Evolutionary conservation across 306 rosid genomes (phyloP).

Genomic region (Datisca glomerata): DNA sequence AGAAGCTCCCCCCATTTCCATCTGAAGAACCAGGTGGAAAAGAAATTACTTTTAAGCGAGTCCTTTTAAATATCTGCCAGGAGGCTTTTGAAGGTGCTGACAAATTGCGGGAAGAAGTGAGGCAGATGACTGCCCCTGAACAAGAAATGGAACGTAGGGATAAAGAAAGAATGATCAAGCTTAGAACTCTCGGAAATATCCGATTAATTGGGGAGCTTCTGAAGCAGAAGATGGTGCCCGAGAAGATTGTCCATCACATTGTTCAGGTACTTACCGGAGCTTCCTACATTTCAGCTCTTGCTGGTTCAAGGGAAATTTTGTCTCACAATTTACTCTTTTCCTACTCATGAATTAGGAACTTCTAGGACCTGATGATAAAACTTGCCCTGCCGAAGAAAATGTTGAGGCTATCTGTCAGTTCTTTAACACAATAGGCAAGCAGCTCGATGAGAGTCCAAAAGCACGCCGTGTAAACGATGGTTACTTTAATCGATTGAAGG

Average conservation of each 20-base stretch:
- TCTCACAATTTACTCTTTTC: conserved; percentile 6
- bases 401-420: conserved; percentile 98
- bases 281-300: conserved; percentile 1
- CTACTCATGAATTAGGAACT: conserved; percentile 57
- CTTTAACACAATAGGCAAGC: conserved; percentile 90
- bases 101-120: conserved; percentile 62
- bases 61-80: conserved; percentile 83
- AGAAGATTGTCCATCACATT: conserved; percentile 92
- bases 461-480: conserved; percentile 70
- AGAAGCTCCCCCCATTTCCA: conserved; percentile 80
- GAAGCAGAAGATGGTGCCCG: conserved; percentile 98
- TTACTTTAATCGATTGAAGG: conserved; percentile 70
- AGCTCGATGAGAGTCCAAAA: conserved; percentile 71
- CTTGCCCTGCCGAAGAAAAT: conserved; percentile 90
- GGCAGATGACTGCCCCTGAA: conserved; percentile 83
- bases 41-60: conserved; percentile 77
- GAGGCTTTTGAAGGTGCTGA: conserved; percentile 97
- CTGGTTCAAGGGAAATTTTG: background rate
- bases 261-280: conserved; percentile 50
- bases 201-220: conserved; percentile 95
- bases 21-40: conserved; percentile 84
- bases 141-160: conserved; percentile 80
- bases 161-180: conserved; percentile 66
- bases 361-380: conserved; percentile 63
- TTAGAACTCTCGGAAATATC: conserved; percentile 93